Evolutionary conservation across 345 rosid species (phyloP).

Genomic region (Acer negundo): DNA sequence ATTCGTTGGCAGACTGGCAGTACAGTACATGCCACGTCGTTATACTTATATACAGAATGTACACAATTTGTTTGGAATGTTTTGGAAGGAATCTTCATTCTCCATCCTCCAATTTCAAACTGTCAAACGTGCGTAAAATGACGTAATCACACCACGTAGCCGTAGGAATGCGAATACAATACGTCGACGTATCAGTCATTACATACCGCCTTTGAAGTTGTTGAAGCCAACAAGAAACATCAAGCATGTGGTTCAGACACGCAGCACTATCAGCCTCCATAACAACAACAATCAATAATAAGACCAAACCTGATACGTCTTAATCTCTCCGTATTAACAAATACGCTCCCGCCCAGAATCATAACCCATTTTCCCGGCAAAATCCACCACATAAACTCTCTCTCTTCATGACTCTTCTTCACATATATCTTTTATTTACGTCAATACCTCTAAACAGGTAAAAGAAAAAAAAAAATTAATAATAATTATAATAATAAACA

Average conservation of each 20-base stretch:
- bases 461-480: not conserved
- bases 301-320: not conserved
- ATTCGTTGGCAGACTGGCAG: no score
- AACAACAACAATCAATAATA: not conserved
- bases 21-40: not conserved
- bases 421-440: not conserved
- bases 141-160: conserved; percentile 1
- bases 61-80: not conserved
- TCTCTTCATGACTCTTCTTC: not conserved
- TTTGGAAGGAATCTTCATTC: not conserved
- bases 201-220: no score
- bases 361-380: conserved; percentile 57
- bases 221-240: not conserved
- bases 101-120: no score
- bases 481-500: not conserved
- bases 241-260: no score
- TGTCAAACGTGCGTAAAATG: conserved; percentile 1
- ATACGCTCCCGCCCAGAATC: conserved; percentile 23
- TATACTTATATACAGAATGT: not conserved
- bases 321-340: conserved; percentile 2
- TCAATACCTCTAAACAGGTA: not conserved
- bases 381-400: conserved; percentile 16
- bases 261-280: not conserved
- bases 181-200: not conserved
- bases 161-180: not conserved